These are phyloP conservation scores for Fragaria ananassa DNA, from an alignment of 306 rosid genomes.

Conservation along the genomic window DNA sequence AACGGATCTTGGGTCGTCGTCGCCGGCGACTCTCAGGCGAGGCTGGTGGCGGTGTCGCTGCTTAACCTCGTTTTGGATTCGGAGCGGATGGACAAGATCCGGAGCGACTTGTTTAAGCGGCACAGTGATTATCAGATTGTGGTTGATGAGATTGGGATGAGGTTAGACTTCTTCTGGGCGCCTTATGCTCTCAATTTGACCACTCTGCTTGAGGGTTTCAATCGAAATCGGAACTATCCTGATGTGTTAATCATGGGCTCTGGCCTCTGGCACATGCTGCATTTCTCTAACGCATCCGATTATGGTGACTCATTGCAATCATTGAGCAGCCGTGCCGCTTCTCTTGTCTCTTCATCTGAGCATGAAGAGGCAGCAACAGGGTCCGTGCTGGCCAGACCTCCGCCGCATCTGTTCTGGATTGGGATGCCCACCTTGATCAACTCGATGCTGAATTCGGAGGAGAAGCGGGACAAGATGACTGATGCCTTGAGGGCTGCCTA, in stretches of 20 bases:
- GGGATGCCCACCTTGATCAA: slow-evolving; percentile 79
- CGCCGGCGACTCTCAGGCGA: not conserved
- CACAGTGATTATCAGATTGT: slow-evolving; percentile 69
- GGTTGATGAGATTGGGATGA: slow-evolving; percentile 60
- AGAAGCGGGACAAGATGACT: slow-evolving; percentile 87
- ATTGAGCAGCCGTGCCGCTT: slow-evolving; percentile 46
- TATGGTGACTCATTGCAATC: slow-evolving; percentile 36
- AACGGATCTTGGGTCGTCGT: not conserved
- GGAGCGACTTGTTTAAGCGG: slow-evolving; percentile 53
- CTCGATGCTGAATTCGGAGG: slow-evolving; percentile 77
- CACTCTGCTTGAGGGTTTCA: slow-evolving; percentile 40
- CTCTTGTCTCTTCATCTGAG: slow-evolving; percentile 33
- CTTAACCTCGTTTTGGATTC: slow-evolving; percentile 47
- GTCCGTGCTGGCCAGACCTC: slow-evolving; percentile 39
- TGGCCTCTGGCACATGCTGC: slow-evolving; percentile 91
- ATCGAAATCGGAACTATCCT: slow-evolving; percentile 55
- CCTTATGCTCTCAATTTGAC: slow-evolving; percentile 68
- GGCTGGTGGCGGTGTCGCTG: too few species aligned
- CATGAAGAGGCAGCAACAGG: slow-evolving; percentile 38
- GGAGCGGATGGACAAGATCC: slow-evolving; percentile 39
- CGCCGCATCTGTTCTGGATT: slow-evolving; percentile 84
- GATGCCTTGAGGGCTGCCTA: slow-evolving; percentile 54
- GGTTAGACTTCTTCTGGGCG: slow-evolving; percentile 85
- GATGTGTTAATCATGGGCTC: slow-evolving; percentile 81
- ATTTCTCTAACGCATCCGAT: slow-evolving; percentile 57